These are phyloP conservation scores for Mycena pura DNA, from an alignment of 768 basidiomycete species.

Conservation along the genomic window DNA sequence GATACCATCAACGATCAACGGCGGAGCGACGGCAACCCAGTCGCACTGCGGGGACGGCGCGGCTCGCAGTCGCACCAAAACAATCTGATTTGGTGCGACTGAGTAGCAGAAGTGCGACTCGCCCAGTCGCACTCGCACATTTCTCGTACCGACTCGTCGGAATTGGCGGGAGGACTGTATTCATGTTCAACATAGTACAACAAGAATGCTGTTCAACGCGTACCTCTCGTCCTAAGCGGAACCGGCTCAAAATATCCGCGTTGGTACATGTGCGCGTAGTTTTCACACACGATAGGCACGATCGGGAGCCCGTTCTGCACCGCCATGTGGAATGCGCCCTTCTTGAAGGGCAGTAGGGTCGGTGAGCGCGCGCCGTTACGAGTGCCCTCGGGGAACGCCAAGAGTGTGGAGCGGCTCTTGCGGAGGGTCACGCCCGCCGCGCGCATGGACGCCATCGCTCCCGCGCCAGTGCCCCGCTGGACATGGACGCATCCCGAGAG, in stretches of 20 bases:
- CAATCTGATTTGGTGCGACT: too few relatives aligned
- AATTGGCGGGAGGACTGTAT: conserved; percentile 7
- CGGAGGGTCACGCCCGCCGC: conserved; percentile 69
- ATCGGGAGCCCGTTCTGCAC: conserved; percentile 78
- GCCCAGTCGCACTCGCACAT: too few relatives aligned
- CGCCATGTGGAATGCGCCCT: conserved; percentile 81
- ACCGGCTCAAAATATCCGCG: conserved; percentile 61
- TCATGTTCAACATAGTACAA: neutral
- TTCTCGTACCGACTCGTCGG: too few relatives aligned
- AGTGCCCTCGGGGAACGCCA: conserved; percentile 83
- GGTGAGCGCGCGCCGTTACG: conserved; percentile 49
- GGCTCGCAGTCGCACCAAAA: too few relatives aligned
- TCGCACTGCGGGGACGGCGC: too few relatives aligned
- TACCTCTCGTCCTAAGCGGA: conserved; percentile 1
- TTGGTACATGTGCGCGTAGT: conserved; percentile 72
- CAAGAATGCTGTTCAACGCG: neutral
- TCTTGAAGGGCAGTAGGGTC: conserved; percentile 75
- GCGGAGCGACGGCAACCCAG: too few relatives aligned
- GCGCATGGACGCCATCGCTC: conserved; percentile 62
- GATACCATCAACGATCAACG: too few relatives aligned
- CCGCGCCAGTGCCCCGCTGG: conserved; percentile 63
- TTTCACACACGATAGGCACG: conserved; percentile 76
- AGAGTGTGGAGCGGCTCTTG: conserved; percentile 59
- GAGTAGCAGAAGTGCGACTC: too few relatives aligned
- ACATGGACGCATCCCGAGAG: conserved; percentile 73